These are phyloP conservation scores for Nothophaeocryptopus gaeumannii DNA, from an alignment of 2,329 filamentous ascomycete species.

Conservation along the genomic window DNA sequence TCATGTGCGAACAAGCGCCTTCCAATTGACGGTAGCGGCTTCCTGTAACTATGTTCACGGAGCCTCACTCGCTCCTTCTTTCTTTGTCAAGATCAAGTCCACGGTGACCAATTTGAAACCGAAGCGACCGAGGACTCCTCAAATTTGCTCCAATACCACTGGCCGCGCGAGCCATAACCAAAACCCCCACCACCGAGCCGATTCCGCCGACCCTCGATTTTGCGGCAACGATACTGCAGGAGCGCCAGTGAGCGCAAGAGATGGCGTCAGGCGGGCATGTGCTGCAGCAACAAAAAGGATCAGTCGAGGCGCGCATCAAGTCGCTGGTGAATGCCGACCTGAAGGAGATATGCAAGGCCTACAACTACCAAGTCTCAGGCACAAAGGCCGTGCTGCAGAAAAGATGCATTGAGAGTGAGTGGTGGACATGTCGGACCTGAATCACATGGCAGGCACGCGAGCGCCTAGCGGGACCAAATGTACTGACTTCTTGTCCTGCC, in stretches of 20 bases:
- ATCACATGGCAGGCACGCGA: background rate
- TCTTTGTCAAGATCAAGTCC: background rate
- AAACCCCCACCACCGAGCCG: background rate
- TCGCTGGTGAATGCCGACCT: conserved; percentile 64
- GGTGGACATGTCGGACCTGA: background rate
- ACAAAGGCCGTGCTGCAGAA: conserved; percentile 80
- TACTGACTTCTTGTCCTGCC: conserved; percentile 5
- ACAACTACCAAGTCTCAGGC: conserved; percentile 73
- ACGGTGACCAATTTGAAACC: background rate
- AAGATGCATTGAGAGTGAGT: conserved; percentile 70
- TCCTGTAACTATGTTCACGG: conserved; percentile 11
- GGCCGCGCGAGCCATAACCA: background rate
- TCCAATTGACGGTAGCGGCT: conserved; percentile 9
- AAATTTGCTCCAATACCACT: background rate
- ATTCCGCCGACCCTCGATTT: conserved; percentile 1
- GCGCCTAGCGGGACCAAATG: background rate
- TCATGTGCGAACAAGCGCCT: too few relatives aligned
- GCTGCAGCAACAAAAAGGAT: conserved; percentile 39
- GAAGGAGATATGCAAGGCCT: conserved; percentile 70
- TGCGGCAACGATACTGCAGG: conserved; percentile 2
- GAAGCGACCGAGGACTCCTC: background rate
- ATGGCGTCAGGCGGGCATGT: conserved; percentile 37
- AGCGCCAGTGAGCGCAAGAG: conserved; percentile 11
- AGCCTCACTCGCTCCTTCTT: conserved; percentile 12
- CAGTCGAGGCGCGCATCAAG: conserved; percentile 40